Evolutionary conservation across 2,329 filamentous ascomycete genomes (phyloP).

Genomic region (Calonectria fujianensis): DNA sequence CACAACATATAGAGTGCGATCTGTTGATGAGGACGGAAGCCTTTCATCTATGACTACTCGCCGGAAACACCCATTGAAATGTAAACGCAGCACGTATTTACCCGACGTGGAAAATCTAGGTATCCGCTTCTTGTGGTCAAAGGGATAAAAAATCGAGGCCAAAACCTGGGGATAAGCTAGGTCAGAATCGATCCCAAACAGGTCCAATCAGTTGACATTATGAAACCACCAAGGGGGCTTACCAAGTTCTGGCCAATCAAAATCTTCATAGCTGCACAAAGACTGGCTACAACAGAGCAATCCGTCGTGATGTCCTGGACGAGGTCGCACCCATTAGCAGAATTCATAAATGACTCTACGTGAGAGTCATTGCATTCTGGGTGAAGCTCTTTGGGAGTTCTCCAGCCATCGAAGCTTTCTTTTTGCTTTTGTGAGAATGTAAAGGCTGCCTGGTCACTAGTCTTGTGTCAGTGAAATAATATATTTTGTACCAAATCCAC

Average conservation of each 20-base stretch:
- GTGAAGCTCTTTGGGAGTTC: constrained; percentile 81
- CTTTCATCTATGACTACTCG: constrained; percentile 92
- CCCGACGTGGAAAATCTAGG: constrained; percentile 84
- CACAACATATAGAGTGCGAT: constrained; percentile 88
- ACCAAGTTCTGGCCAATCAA: constrained; percentile 82
- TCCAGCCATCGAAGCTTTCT: constrained; percentile 89
- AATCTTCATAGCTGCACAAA: constrained; percentile 86
- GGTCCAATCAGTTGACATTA: not conserved
- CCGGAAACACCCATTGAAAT: constrained; percentile 96
- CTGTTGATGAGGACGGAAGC: constrained; percentile 84
- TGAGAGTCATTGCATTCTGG: constrained; percentile 48
- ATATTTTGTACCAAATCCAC: not conserved
- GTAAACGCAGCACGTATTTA: constrained; percentile 93
- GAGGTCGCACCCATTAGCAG: constrained; percentile 81
- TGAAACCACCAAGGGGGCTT: constrained; percentile 50
- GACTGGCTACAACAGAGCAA: constrained; percentile 96
- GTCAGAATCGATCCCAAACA: constrained; percentile 27
- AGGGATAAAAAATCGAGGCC: constrained; percentile 84
- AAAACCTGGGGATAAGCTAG: constrained; percentile 74
- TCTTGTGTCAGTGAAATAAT: not conserved
- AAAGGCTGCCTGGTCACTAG: constrained; percentile 81
- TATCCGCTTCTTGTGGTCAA: constrained; percentile 73
- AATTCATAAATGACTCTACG: constrained; percentile 72
- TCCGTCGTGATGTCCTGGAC: constrained; percentile 97
- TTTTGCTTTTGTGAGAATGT: constrained; percentile 84